phyloP scores from a whole-genome alignment of 2,329 filamentous ascomycete species.

The Aspergillus quadricinctus region DNA sequence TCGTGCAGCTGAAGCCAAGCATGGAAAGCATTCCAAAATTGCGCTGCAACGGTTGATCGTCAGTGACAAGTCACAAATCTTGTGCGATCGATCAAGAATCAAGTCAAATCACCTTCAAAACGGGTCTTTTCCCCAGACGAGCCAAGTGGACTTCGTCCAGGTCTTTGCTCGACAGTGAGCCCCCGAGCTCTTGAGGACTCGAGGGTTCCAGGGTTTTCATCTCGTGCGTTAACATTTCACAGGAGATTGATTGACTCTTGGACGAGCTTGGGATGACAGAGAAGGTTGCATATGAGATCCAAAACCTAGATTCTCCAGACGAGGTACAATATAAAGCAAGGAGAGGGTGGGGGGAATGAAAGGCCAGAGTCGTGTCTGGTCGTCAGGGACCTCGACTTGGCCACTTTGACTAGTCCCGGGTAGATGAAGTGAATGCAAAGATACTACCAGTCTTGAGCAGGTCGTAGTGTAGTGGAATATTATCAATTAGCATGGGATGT shows the following conservation, averaged over 20 bases:
- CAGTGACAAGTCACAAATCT: not conserved
- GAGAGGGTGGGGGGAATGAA: not conserved
- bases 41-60: slow-evolving; percentile 8
- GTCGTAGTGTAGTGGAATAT: not conserved
- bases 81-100: not conserved
- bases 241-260: not conserved
- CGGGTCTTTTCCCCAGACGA: slow-evolving; percentile 49
- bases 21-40: slow-evolving; percentile 18
- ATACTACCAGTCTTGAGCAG: not conserved
- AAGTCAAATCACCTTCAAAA: slow-evolving; percentile 36
- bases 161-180: slow-evolving; percentile 13
- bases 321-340: not conserved
- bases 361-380: not conserved
- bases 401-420: not conserved
- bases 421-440: not conserved
- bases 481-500: not conserved
- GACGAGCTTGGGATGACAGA: not conserved
- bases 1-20: slow-evolving; percentile 20
- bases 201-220: not conserved
- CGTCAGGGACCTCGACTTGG: not conserved
- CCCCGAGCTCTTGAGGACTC: slow-evolving; percentile 11
- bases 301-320: not conserved
- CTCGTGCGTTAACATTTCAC: not conserved
- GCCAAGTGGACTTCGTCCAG: slow-evolving; percentile 44
- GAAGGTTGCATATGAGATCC: not conserved